Percentiles rank a stretch among this genome's conserved stretches.
phyloP scores from a whole-genome alignment of 129 eudicot species.

The Artemisia annua region DNA sequence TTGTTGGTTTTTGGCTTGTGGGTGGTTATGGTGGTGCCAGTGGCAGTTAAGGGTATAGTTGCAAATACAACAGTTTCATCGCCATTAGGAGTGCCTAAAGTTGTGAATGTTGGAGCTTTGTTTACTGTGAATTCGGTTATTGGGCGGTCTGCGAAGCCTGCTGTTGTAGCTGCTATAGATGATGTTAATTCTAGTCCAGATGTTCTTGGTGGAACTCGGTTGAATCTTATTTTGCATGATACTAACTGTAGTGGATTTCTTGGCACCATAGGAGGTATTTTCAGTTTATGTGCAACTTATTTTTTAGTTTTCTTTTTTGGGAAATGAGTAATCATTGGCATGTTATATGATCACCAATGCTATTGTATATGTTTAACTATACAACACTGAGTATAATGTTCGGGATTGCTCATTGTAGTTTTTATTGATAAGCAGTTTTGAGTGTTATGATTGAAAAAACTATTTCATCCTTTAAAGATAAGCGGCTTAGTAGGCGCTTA shows the following conservation, averaged over 20 bases:
- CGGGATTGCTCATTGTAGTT: too few species aligned
- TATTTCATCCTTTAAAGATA: too few species aligned
- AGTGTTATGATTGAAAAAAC: too few species aligned
- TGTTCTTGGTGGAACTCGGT: conserved; percentile 47
- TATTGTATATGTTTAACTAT: not conserved
- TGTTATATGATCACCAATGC: conserved; percentile 5
- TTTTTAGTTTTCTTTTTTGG: not conserved
- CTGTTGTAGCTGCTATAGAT: conserved; percentile 75
- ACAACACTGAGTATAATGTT: not conserved
- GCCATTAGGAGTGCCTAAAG: conserved; percentile 33
- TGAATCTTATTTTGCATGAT: conserved; percentile 68
- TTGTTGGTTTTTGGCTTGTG: conserved; percentile 28
- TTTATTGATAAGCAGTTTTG: too few species aligned
- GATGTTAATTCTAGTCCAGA: conserved; percentile 66
- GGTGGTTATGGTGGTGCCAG: conserved; percentile 30
- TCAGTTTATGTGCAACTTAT: not conserved
- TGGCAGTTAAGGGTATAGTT: conserved; percentile 32
- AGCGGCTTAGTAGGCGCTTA: too few species aligned
- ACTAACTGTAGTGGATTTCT: conserved; percentile 92
- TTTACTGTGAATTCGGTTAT: conserved; percentile 78
- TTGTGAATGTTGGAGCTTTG: conserved; percentile 74
- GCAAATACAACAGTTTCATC: conserved; percentile 37
- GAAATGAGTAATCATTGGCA: not conserved
- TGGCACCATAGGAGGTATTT: conserved; percentile 76
- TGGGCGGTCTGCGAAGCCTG: conserved; percentile 80